Conservation (phyloP, 129 eudicot genomes). For the Mikania micrantha region DNA sequence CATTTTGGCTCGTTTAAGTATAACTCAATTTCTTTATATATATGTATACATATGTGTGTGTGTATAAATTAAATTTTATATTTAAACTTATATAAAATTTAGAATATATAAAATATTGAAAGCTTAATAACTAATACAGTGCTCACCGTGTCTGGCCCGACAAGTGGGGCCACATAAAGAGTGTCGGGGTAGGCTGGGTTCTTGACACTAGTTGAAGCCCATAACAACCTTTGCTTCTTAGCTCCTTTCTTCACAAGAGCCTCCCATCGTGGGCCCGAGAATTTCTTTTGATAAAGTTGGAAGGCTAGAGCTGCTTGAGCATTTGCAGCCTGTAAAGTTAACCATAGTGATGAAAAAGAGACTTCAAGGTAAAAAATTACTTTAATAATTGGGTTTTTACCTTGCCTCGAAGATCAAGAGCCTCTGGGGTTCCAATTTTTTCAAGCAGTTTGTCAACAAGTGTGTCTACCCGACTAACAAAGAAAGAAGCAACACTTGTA, state of each 20-base stretch:
- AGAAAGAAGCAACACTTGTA: conserved; percentile 98
- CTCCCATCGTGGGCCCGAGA: conserved; percentile 99
- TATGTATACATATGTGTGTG: too few relatives aligned
- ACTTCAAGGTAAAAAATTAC: background rate
- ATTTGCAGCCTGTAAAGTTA: conserved; percentile 74
- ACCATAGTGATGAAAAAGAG: background rate
- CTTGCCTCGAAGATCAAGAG: conserved; percentile 96
- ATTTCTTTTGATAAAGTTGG: conserved; percentile 95
- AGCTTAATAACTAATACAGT: too few relatives aligned
- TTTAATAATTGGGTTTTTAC: conserved; percentile 29
- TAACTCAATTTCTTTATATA: too few relatives aligned
- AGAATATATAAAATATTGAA: too few relatives aligned
- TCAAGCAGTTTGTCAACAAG: conserved; percentile 97
- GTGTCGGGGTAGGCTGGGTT: conserved; percentile 98
- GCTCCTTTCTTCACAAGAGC: conserved; percentile 99
- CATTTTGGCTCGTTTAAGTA: too few relatives aligned
- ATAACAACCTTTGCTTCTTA: conserved; percentile 88
- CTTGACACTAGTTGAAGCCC: conserved; percentile 99
- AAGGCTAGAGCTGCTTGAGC: conserved; percentile 97
- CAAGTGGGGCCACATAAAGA: conserved; percentile 89
- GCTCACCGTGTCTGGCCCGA: conserved; percentile 94
- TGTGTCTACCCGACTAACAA: conserved; percentile 95
- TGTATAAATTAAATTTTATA: too few relatives aligned
- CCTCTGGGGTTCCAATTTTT: conserved; percentile 96
- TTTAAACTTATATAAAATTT: too few relatives aligned